phyloP scores from a whole-genome alignment of 2,329 filamentous ascomycete species.

The Arthrinium puccinioides region DNA sequence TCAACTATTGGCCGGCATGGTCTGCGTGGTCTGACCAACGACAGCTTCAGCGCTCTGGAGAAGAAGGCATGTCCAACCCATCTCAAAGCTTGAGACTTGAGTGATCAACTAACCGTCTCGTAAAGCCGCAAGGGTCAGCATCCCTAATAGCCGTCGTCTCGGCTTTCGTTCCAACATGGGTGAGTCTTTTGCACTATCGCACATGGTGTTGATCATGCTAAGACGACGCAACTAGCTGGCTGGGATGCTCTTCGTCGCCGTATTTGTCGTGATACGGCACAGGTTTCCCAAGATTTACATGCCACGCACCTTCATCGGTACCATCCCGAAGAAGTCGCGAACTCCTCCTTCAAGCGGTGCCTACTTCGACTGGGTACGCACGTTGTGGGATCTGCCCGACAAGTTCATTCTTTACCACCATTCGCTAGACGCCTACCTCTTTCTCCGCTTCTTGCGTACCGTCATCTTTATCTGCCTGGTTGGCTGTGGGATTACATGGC shows the following conservation, averaged over 20 bases:
- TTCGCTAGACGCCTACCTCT: constrained; percentile 82
- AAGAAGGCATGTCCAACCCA: too few relatives aligned
- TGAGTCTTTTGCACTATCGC: constrained; percentile 11
- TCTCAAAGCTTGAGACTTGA: background rate
- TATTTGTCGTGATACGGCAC: constrained; percentile 19
- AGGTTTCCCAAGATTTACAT: constrained; percentile 19
- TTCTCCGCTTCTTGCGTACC: constrained; percentile 78
- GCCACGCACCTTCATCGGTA: constrained; percentile 21
- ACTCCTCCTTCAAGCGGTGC: constrained; percentile 15
- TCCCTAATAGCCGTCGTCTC: constrained; percentile 19
- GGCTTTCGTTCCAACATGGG: constrained; percentile 22
- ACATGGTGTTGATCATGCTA: too few relatives aligned
- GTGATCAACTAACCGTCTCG: constrained; percentile 3
- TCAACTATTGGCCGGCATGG: too few relatives aligned
- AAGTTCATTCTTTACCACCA: constrained; percentile 78
- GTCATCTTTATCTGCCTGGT: constrained; percentile 71
- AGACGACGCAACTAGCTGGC: too few relatives aligned
- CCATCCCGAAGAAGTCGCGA: constrained; percentile 20
- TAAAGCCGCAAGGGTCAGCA: constrained; percentile 18
- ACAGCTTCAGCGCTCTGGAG: too few relatives aligned
- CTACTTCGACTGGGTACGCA: constrained; percentile 18
- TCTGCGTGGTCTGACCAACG: too few relatives aligned
- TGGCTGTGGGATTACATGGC: constrained; percentile 77
- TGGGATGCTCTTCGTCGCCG: constrained; percentile 16
- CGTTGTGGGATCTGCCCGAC: constrained; percentile 37